These are phyloP conservation scores for Udeniomyces megalosporus DNA, from an alignment of 768 basidiomycete genomes.

Conservation along the genomic window DNA sequence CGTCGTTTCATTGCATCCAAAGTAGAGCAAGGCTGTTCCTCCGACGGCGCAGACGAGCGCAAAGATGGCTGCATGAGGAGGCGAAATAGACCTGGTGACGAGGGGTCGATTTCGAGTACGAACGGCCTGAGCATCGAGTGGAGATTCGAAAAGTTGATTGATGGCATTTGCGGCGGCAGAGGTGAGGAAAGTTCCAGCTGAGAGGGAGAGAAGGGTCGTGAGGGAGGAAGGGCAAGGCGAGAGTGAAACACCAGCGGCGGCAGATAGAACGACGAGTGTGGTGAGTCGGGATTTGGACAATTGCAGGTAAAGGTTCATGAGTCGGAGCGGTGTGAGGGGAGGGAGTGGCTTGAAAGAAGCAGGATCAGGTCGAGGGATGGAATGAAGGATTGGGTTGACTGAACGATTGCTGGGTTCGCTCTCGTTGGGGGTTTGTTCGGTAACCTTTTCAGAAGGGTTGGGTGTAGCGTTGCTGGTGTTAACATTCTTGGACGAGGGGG, in stretches of 20 bases:
- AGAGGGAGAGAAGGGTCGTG: constrained; percentile 69
- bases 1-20: constrained; percentile 70
- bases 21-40: constrained; percentile 61
- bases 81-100: constrained; percentile 65
- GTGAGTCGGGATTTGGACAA: constrained; percentile 75
- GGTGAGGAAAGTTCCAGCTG: constrained; percentile 76
- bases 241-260: constrained; percentile 82
- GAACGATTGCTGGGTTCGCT: too few species aligned
- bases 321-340: constrained; percentile 34
- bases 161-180: constrained; percentile 84
- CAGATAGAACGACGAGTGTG: constrained; percentile 65
- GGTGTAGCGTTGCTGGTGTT: too few species aligned
- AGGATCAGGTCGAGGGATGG: too few species aligned
- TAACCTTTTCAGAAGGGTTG: too few species aligned
- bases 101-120: constrained; percentile 77
- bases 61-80: constrained; percentile 68
- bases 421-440: too few species aligned
- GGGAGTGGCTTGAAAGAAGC: constrained; percentile 22
- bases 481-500: too few species aligned
- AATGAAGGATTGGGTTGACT: too few species aligned
- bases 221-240: constrained; percentile 74
- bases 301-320: constrained; percentile 52
- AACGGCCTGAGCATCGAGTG: constrained; percentile 91
- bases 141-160: constrained; percentile 87
- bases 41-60: constrained; percentile 57